Percentiles rank a stretch among this genome's conserved stretches.
Conservation (phyloP, 768 basidiomycete species). For the Fomitopsis serialis region DNA sequence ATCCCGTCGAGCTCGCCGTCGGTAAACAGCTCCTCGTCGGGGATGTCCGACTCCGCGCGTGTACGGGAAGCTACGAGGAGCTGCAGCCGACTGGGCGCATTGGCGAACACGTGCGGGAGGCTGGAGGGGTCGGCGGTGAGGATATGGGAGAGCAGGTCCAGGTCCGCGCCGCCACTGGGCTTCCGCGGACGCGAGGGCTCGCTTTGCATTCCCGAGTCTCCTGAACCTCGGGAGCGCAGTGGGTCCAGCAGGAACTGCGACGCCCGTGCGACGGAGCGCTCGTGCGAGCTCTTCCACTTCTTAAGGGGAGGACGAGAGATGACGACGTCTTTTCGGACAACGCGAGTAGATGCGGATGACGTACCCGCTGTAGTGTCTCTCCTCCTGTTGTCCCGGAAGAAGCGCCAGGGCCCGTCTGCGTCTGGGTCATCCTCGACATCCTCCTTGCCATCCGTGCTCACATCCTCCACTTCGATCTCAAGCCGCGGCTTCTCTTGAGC, state of each 20-base stretch:
- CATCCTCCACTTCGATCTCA: constrained; percentile 30
- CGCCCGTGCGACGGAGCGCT: constrained; percentile 36
- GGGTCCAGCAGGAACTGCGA: constrained; percentile 58
- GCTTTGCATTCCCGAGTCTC: not conserved
- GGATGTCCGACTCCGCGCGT: constrained; percentile 45
- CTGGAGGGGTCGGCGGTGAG: constrained; percentile 39
- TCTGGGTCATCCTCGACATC: constrained; percentile 9
- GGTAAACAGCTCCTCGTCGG: constrained; percentile 68
- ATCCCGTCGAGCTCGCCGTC: constrained; percentile 64
- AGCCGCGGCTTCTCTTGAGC: constrained; percentile 32
- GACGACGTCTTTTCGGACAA: constrained; percentile 1
- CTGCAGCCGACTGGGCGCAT: constrained; percentile 60
- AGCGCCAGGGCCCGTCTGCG: not conserved
- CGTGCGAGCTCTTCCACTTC: constrained; percentile 27
- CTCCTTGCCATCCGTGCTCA: constrained; percentile 21
- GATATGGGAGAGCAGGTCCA: constrained; percentile 45
- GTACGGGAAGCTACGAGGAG: constrained; percentile 54
- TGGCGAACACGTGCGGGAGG: constrained; percentile 22
- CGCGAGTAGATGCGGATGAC: constrained; percentile 2
- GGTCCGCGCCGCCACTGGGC: not conserved
- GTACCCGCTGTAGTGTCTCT: constrained; percentile 3
- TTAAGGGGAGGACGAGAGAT: constrained; percentile 8
- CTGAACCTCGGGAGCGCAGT: constrained; percentile 25
- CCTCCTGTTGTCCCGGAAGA: constrained; percentile 1
- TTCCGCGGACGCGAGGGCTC: not conserved